Evolutionary conservation across 129 eudicot species (phyloP).

Genomic region (Kitagawia praeruptora): DNA sequence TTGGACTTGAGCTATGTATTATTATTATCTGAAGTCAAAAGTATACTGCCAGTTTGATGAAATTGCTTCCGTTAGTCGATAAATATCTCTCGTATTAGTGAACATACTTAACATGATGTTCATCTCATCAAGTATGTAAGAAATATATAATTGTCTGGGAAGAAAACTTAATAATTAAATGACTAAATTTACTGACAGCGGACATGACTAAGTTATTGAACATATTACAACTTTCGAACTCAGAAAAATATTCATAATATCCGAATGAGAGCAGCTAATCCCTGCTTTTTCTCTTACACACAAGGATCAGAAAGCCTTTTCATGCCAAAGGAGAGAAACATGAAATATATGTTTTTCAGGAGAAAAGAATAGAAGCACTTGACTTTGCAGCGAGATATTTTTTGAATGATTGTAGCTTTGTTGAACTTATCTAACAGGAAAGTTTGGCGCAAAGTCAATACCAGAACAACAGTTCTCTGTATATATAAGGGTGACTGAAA

Average conservation of each 20-base stretch:
- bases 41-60: not conserved
- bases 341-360: not conserved
- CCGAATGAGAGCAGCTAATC: not conserved
- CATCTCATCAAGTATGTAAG: not conserved
- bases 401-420: not conserved
- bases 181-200: not conserved
- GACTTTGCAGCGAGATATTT: not conserved
- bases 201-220: not conserved
- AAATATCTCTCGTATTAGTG: no score
- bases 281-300: not conserved
- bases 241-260: not conserved
- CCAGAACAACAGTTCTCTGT: not conserved
- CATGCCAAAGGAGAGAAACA: conserved; percentile 2
- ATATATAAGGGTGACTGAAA: not conserved
- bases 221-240: not conserved
- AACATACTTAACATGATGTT: not conserved
- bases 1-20: not conserved
- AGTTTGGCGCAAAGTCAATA: not conserved
- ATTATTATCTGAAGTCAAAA: not conserved
- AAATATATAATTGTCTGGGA: no score
- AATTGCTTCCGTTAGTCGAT: not conserved
- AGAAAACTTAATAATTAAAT: no score
- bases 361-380: not conserved
- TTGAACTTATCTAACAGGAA: not conserved
- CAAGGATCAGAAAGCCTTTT: not conserved